Evolutionary conservation across 345 rosid species (phyloP).

Genomic region (Anastatica hierochuntica): DNA sequence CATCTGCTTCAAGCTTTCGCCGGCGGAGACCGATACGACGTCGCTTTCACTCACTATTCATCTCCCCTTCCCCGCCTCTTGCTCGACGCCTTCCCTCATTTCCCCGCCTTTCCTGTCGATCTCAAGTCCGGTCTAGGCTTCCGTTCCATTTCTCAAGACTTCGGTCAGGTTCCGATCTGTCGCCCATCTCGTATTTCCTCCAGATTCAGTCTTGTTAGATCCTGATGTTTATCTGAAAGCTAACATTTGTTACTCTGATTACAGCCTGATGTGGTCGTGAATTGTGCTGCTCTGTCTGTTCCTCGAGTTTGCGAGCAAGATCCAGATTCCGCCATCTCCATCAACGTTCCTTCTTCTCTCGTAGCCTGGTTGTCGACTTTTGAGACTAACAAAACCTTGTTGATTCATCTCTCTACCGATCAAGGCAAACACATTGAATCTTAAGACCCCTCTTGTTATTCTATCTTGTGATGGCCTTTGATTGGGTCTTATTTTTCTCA

Average conservation of each 20-base stretch:
- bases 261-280: conserved; percentile 78
- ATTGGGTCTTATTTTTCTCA: conserved; percentile 15
- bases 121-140: conserved; percentile 51
- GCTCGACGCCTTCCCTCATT: conserved; percentile 45
- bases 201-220: no score
- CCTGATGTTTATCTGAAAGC: neutral
- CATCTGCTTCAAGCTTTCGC: conserved; percentile 55
- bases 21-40: conserved; percentile 28
- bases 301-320: conserved; percentile 80
- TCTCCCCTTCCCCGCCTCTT: conserved; percentile 37
- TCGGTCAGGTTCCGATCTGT: conserved; percentile 30
- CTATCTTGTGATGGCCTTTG: neutral
- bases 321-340: conserved; percentile 56
- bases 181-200: neutral
- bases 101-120: conserved; percentile 53
- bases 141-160: conserved; percentile 37
- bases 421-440: conserved; percentile 51
- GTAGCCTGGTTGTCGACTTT: conserved; percentile 54
- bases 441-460: no score
- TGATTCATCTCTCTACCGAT: conserved; percentile 86
- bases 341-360: conserved; percentile 68
- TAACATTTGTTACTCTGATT: no score
- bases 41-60: conserved; percentile 63
- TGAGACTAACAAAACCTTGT: conserved; percentile 36
- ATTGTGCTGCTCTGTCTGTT: conserved; percentile 80